Evolutionary conservation across 2,329 filamentous ascomycete species (phyloP), one percentile per base, ranked within the genome.

Genomic region (Sphaerulina musiva): DNA sequence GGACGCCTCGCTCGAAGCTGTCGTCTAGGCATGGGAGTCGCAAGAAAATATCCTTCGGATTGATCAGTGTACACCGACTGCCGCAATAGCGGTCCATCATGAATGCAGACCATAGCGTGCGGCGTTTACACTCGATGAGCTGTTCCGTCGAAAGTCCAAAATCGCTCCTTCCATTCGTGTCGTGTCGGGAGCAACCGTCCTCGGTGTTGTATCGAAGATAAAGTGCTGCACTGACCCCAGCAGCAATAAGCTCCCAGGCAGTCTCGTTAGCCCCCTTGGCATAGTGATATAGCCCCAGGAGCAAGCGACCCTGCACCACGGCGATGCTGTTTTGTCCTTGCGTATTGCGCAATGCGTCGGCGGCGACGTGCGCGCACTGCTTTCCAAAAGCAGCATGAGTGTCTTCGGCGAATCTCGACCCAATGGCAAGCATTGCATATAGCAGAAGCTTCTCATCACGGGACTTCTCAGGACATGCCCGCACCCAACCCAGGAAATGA

Each of bases 31-130:
- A 82, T 2, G 86, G 86, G 4, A 89, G 74, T 48, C 82, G 80
- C 10, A 87, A 73, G 62, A 85, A 84, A 41, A 86, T 79, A 56
- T 88, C 82, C 57, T 85, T 79, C 4, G 80, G 73, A 46, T 81
- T 79, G 55, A 88, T 76, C 57, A 80, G 77, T 46, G 76, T 80
- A 6, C 71, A 63, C 14, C 70, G 70, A 31, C 82, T 70, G 53
- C 70, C 71, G 47, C 71, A 82, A 56, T 85, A 80, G 46, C 84
- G 79, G 72, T 89, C 86, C 68, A 87, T 78, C 61, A 88, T 72
- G 61, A 84, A 87, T 48, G 82, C 78, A 29, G 82, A 80, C 85
- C 85, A 90, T 64, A 88, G 85, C 0, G 84, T 88, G 53, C 86
- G 77, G 59, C 85, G 78, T 56, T 82, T 78, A 62, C 83, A 84